Conservation (phyloP, 164 flowering plant species). For the Stephania japonica region DNA sequence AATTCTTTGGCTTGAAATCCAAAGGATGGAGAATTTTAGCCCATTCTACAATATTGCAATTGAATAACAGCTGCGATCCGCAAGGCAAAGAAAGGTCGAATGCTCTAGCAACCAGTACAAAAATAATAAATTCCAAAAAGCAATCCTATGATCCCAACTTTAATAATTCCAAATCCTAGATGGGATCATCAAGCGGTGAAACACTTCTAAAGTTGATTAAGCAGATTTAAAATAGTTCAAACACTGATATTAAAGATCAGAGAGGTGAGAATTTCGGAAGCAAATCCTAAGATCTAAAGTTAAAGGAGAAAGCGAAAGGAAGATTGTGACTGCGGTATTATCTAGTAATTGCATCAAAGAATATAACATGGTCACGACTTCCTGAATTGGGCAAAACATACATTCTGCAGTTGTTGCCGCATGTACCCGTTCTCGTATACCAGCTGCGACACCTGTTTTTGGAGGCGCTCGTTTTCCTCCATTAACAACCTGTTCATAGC, state of each 20-base stretch:
- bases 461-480: constrained; percentile 81
- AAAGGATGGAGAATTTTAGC: background rate
- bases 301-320: background rate
- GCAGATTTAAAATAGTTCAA: background rate
- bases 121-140: no score
- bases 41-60: background rate
- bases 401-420: constrained; percentile 61
- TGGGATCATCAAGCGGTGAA: background rate
- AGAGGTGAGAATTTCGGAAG: background rate
- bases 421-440: constrained; percentile 72
- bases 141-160: no score
- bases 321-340: background rate
- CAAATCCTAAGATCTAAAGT: background rate
- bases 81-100: no score
- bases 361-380: background rate
- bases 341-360: no score
- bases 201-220: background rate
- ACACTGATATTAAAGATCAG: background rate
- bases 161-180: background rate
- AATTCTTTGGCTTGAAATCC: background rate
- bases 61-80: background rate
- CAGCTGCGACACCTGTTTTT: constrained; percentile 78
- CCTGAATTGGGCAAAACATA: constrained; percentile 12
- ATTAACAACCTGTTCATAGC: constrained; percentile 83
- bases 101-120: no score